Evolutionary conservation across 495 filamentous ascomycete genomes (phyloP).

Genomic region (Trichoderma virens): DNA sequence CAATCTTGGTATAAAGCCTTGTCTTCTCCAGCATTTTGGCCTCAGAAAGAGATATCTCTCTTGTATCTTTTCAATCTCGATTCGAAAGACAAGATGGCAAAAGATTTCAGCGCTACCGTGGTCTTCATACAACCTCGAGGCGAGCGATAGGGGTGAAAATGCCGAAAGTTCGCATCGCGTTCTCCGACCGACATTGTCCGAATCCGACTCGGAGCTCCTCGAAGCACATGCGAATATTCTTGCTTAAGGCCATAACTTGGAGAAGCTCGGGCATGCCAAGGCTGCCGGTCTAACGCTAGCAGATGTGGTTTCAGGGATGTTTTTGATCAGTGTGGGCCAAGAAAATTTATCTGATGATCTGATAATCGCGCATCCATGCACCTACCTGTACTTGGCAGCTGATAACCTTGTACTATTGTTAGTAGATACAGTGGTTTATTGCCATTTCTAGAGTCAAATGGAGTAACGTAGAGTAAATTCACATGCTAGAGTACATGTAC

Average conservation of each 20-base stretch:
- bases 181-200: background rate
- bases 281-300: background rate
- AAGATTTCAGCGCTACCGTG: background rate
- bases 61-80: background rate
- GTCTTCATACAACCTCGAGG: background rate
- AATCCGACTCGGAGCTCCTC: background rate
- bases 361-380: constrained; percentile 6
- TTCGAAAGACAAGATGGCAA: background rate
- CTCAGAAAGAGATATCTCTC: background rate
- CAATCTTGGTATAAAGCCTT: constrained; percentile 14
- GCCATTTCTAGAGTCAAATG: background rate
- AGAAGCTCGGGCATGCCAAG: background rate
- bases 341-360: constrained; percentile 14
- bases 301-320: background rate
- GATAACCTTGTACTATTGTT: background rate
- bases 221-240: background rate
- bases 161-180: background rate
- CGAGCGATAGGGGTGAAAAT: background rate
- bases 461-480: background rate
- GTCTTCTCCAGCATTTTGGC: constrained; percentile 12
- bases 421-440: background rate
- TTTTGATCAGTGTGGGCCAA: background rate
- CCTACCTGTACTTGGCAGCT: background rate
- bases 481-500: background rate
- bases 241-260: background rate